Evolutionary conservation across 163 green algal genomes (phyloP).

Genomic region (Chlorella variabilis): DNA sequence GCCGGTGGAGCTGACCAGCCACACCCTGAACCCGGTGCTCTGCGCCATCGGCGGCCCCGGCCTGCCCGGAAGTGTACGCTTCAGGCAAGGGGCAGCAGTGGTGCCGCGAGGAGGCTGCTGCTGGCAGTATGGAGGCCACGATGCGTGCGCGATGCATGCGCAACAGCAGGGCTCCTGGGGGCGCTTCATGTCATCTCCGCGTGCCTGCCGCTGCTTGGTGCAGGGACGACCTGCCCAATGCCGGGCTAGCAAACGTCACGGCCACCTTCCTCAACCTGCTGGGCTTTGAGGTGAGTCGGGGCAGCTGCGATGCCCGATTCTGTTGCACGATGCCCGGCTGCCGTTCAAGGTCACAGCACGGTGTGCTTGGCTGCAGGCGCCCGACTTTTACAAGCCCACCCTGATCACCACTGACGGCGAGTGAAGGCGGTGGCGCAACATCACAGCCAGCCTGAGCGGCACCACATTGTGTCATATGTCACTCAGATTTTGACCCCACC

Average conservation of each 20-base stretch:
- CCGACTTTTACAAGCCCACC: constrained; percentile 39
- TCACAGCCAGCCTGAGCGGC: neutral
- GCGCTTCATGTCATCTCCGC: neutral
- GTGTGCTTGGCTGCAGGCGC: constrained; percentile 18
- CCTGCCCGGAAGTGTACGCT: constrained; percentile 74
- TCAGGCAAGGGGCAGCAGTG: constrained; percentile 42
- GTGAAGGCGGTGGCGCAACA: neutral
- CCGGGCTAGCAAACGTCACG: constrained; percentile 91
- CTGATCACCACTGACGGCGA: constrained; percentile 26
- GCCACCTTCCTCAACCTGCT: constrained; percentile 91
- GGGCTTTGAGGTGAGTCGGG: constrained; percentile 65
- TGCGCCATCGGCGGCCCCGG: constrained; percentile 87
- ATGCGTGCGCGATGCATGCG: too few species aligned
- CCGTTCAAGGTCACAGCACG: too few species aligned
- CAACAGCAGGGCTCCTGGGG: too few species aligned
- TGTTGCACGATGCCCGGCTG: neutral
- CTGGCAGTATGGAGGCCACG: too few species aligned
- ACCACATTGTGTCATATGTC: too few species aligned
- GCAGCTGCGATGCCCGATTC: neutral
- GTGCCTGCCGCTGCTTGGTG: too few species aligned
- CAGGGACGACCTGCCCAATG: constrained; percentile 71
- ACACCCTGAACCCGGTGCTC: constrained; percentile 79
- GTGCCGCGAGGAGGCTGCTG: too few species aligned
- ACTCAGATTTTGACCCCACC: too few species aligned
- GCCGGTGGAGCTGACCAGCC: constrained; percentile 84